Percentiles rank a stretch among this genome's conserved stretches.
These are phyloP conservation scores for Sclerotinia trifoliorum DNA, from an alignment of 2,329 filamentous ascomycete species.

Conservation along the genomic window DNA sequence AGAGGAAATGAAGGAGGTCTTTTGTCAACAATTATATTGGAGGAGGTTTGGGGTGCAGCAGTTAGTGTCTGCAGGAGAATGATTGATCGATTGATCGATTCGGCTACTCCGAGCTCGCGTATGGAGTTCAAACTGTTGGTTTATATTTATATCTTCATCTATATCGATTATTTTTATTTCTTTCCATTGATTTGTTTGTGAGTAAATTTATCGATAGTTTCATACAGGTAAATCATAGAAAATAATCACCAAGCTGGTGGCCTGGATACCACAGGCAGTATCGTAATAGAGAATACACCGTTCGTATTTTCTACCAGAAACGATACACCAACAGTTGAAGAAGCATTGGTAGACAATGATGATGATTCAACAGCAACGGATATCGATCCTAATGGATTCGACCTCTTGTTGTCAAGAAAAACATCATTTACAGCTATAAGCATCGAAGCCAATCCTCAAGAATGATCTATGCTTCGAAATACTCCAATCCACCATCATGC, in stretches of 20 bases:
- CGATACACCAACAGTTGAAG: slow-evolving; percentile 21
- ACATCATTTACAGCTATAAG: slow-evolving; percentile 36
- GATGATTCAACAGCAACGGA: slow-evolving; percentile 43
- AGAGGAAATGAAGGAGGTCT: neutral
- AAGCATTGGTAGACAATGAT: slow-evolving; percentile 24
- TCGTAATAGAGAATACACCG: slow-evolving; percentile 17
- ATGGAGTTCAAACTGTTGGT: no score
- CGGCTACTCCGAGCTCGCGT: neutral
- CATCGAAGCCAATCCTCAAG: slow-evolving; percentile 36
- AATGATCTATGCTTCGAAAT: slow-evolving; percentile 38
- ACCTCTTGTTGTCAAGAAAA: slow-evolving; percentile 35
- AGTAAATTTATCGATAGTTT: neutral
- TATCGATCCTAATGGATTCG: slow-evolving; percentile 38
- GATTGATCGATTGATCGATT: neutral
- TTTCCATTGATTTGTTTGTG: neutral
- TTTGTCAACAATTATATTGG: neutral
- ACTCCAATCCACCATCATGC: slow-evolving; percentile 33
- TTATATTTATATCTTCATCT: neutral
- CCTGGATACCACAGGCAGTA: neutral
- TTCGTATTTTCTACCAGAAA: slow-evolving; percentile 23
- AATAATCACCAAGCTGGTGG: neutral
- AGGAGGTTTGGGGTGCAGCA: neutral
- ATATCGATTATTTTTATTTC: neutral
- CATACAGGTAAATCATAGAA: neutral
- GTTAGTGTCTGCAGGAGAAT: neutral